phyloP scores from a whole-genome alignment of 768 basidiomycete species.

The Suillus discolor region DNA sequence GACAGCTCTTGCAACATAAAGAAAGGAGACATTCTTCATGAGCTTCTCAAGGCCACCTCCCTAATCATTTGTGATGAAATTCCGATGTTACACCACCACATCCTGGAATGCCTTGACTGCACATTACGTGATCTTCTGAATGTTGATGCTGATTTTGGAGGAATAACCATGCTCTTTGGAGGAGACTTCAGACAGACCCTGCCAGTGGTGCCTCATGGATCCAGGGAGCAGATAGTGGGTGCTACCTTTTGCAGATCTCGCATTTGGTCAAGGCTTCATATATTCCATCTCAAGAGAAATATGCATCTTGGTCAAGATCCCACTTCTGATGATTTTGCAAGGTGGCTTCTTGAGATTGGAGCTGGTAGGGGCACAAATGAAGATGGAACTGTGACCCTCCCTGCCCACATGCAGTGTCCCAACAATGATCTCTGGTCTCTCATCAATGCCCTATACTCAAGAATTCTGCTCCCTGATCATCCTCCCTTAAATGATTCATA shows the following conservation, averaged over 20 bases:
- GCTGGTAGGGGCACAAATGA: constrained; percentile 27
- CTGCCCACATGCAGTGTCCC: constrained; percentile 24
- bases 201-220: constrained; percentile 43
- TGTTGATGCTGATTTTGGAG: constrained; percentile 41
- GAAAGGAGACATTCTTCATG: too few relatives aligned
- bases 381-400: constrained; percentile 26
- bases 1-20: constrained; percentile 34
- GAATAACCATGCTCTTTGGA: constrained; percentile 41
- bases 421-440: constrained; percentile 5
- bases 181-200: constrained; percentile 53
- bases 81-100: constrained; percentile 37
- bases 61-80: too few relatives aligned
- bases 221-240: constrained; percentile 39
- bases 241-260: constrained; percentile 37
- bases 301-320: constrained; percentile 40
- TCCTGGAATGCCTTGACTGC: constrained; percentile 42
- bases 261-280: constrained; percentile 38
- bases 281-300: constrained; percentile 40
- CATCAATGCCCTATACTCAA: constrained; percentile 25
- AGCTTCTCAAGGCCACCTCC: too few relatives aligned
- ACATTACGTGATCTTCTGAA: constrained; percentile 37
- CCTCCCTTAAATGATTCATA: constrained; percentile 24
- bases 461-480: constrained; percentile 14
- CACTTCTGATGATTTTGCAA: constrained; percentile 34
- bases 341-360: constrained; percentile 41